Conservation (phyloP, 306 rosid species). For the Oxytropis ochrocephala region DNA sequence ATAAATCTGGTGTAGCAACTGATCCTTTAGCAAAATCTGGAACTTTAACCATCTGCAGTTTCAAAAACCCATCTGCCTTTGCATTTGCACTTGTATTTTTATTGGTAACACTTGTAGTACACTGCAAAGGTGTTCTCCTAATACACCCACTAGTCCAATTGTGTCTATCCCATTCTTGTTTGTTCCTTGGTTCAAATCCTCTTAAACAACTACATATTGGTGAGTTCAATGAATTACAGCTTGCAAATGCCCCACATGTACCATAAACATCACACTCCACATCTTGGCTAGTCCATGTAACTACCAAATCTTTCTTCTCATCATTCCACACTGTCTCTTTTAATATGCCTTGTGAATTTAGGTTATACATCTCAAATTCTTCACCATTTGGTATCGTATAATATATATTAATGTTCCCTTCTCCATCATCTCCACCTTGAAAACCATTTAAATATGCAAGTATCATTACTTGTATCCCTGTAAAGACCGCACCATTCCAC, state of each 20-base stretch:
- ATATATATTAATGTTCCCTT: not conserved
- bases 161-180: slow-evolving; percentile 22
- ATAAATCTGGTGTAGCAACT: not conserved
- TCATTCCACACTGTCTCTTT: not conserved
- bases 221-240: slow-evolving; percentile 18
- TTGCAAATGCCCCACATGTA: slow-evolving; percentile 17
- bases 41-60: slow-evolving; percentile 22
- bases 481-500: slow-evolving; percentile 20
- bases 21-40: slow-evolving; percentile 16
- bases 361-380: not conserved
- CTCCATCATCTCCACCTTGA: not conserved
- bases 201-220: slow-evolving; percentile 41
- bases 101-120: not conserved
- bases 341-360: not conserved
- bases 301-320: not conserved
- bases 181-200: slow-evolving; percentile 39
- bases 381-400: not conserved
- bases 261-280: slow-evolving; percentile 36
- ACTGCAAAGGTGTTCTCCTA: slow-evolving; percentile 15
- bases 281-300: not conserved
- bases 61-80: slow-evolving; percentile 26
- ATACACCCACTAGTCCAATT: slow-evolving; percentile 40
- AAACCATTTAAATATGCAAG: not conserved
- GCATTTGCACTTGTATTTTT: not conserved
- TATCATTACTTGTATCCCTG: slow-evolving; percentile 8